Conservation (phyloP, 164 flowering plant species). For the Buxus sempervirens region DNA sequence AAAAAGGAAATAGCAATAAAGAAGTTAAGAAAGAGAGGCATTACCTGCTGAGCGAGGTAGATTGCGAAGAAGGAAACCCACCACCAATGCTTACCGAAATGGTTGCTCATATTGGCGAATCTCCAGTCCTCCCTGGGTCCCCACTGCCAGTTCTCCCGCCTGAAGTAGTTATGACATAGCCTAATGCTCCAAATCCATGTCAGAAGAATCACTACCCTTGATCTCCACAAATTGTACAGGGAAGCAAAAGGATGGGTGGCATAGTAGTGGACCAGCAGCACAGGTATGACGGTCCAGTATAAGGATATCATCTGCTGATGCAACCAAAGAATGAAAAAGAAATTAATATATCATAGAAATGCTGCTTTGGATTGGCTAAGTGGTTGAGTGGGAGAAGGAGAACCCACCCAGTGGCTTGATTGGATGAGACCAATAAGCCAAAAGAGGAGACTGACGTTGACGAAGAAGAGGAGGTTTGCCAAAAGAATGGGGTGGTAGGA, state of each 20-base stretch:
- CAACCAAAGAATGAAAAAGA: not conserved
- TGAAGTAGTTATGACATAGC: slow-evolving; percentile 78
- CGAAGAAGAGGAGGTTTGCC: slow-evolving; percentile 73
- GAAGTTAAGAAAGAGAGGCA: not conserved
- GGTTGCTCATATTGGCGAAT: slow-evolving; percentile 60
- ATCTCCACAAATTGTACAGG: slow-evolving; percentile 46
- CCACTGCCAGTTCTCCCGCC: slow-evolving; percentile 89
- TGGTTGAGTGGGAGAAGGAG: not conserved
- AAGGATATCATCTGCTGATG: slow-evolving; percentile 85
- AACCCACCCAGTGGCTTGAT: slow-evolving; percentile 74
- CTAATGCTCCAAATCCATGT: slow-evolving; percentile 89
- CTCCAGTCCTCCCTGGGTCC: slow-evolving; percentile 95
- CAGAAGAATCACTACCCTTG: slow-evolving; percentile 46
- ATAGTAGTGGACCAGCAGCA: slow-evolving; percentile 76
- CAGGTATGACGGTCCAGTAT: slow-evolving; percentile 93
- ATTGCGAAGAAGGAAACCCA: slow-evolving; percentile 84
- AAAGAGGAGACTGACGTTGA: slow-evolving; percentile 77
- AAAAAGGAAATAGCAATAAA: no score
- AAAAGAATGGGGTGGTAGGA: slow-evolving; percentile 65
- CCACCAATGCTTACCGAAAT: slow-evolving; percentile 84
- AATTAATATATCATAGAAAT: no score
- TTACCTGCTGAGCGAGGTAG: slow-evolving; percentile 79
- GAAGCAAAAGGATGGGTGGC: slow-evolving; percentile 58
- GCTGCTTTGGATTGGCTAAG: not conserved
- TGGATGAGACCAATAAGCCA: slow-evolving; percentile 74